Base-by-base conservation (phyloP, 1,284 basidiomycete species). In the Puccinia hordei region DNA sequence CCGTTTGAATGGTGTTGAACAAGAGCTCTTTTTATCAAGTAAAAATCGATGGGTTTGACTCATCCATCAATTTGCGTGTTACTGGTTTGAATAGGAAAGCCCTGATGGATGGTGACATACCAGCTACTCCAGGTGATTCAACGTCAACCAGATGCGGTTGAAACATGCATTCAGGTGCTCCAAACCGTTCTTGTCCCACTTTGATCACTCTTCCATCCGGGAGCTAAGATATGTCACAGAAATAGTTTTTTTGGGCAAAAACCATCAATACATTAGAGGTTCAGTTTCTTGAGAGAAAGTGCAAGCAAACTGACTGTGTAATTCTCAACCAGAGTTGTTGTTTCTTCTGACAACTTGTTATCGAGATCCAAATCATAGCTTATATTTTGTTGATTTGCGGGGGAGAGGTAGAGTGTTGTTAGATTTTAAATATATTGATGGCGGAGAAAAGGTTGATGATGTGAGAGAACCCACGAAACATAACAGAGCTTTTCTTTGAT, bases 111-210 rank as follows among this genome's bases (percentile, higher is more conserved):
- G 46, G 2, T 49, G 8, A 86, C 88, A 78, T 81, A 92, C 92
- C 93, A 87, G 95, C 96, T 78, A 98, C 91, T 77, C 97, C 97
- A 1, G 94, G 93, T 85, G 98, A 95, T 86, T 99, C 97, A 81
- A 99, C 89, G 83, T 99, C 97, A 75, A 99, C 94, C 10, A 99
- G 89, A 86, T 98, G 94, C 33, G 97, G 97, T 87, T 99, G 95
- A 91, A 99, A 99, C 93, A 99, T 95, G 88, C 97, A 99, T 87
- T 99, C 97, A 15, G 97, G 97, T n/a, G 96, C 97, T 87, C 98
- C 94, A 86, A 98, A 99, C n/a, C 97, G 92, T 86, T 99, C 97
- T 1, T 94, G 94, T 35, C 96, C 97, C 78, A 99, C 94, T 88
- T 97, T 98, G 89, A 99, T 98, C 44, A 90, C 90, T 65, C 97